Base-by-base conservation (phyloP, 495 filamentous ascomycete species). In the Baudoinia panamericana region DNA sequence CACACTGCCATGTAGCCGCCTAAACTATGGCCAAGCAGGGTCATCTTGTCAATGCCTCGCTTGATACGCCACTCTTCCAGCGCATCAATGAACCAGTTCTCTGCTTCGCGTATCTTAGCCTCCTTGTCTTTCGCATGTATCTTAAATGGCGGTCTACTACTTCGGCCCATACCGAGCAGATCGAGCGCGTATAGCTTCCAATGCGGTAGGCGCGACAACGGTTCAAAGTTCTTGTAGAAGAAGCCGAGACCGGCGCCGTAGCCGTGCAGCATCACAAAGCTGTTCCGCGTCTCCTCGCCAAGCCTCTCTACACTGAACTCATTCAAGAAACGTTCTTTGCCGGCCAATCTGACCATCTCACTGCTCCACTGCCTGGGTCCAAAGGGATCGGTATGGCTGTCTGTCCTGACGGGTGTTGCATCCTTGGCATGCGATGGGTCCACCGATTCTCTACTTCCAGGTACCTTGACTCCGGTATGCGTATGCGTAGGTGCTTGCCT, bases 161-260 rank as follows among this genome's bases (percentile, higher is more conserved):
- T 92, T 51, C 90, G 76, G 38, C 90, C 90, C 82, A 95, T 95
- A 39, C 90, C 90, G 16, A 95, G 69, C 63, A 95, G 69, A 57
- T 97, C 90, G 18, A 97, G 64, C 3, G 88, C 84, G 56, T 84
- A 94, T 15, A 97, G 60, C 55, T 82, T 84, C 88, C 88, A 94
- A 12, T 85, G 84, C 37, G 68, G 64, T 2, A 73, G 58, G 9
- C 85, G 75, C 40, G 73, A 84, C 27, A 97, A 61, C 4, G 76
- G 75, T 55, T 96, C 90, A 41, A 93, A 96, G 54, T 96, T 96
- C 59, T 86, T 84, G 65, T 96, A 97, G 66, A 93, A 97, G 56
- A 96, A 96, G 4, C 84, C 90, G 3, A 97, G 64, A 0, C 90
- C 90, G 1, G 90, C 90, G 27, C 92, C 92, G 59, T 96, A 96